Evolutionary conservation across 148 eudicot species (phyloP).

Genomic region (Amaranthus hypochondriacus): DNA sequence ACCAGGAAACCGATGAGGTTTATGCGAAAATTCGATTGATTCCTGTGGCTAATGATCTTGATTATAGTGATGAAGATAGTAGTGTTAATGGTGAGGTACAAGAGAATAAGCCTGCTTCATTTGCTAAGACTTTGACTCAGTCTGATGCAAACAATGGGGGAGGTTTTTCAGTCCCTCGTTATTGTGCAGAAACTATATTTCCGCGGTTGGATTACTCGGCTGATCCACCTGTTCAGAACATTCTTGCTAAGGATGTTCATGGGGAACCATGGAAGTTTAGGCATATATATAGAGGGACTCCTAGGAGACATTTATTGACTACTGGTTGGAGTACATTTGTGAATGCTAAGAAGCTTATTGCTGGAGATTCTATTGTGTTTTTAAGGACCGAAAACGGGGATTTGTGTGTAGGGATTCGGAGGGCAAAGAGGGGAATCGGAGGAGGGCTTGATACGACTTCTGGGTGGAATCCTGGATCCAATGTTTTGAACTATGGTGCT

Average conservation of each 20-base stretch:
- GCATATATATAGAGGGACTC: constrained; percentile 86
- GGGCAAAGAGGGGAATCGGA: constrained; percentile 69
- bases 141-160: constrained; percentile 96
- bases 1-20: constrained; percentile 83
- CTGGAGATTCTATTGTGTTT: constrained; percentile 87
- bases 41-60: constrained; percentile 40
- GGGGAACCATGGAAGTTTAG: constrained; percentile 82
- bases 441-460: constrained; percentile 45
- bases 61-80: constrained; percentile 39
- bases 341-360: constrained; percentile 78
- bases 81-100: constrained; percentile 38
- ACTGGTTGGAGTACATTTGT: constrained; percentile 95
- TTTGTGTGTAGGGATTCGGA: constrained; percentile 73
- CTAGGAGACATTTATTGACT: constrained; percentile 77
- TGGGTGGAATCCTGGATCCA: constrained; percentile 63
- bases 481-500: constrained; percentile 45
- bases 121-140: constrained; percentile 80
- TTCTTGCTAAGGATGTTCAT: constrained; percentile 79
- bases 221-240: constrained; percentile 83
- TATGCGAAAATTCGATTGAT: constrained; percentile 54
- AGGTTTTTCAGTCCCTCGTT: constrained; percentile 89
- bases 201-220: constrained; percentile 69
- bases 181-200: constrained; percentile 88
- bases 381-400: constrained; percentile 72
- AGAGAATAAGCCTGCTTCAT: constrained; percentile 68